These are phyloP conservation scores for Auriscalpium vulgare DNA, from an alignment of 768 basidiomycete species.

Conservation along the genomic window DNA sequence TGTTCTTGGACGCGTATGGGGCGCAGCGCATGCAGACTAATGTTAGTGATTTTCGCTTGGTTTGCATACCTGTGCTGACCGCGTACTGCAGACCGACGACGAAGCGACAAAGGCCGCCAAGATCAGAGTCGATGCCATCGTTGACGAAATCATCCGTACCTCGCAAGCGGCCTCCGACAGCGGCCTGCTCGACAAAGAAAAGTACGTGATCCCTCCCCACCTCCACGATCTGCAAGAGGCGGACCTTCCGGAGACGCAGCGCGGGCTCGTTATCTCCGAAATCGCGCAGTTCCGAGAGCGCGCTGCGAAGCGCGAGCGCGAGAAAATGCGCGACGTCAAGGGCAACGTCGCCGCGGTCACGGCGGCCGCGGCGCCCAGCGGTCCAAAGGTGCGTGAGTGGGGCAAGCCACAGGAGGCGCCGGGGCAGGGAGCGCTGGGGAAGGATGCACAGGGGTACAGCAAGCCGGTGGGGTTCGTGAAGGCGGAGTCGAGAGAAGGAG, in stretches of 20 bases:
- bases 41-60: conserved; percentile 40
- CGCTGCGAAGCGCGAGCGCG: conserved; percentile 83
- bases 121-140: conserved; percentile 52
- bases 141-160: conserved; percentile 62
- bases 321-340: conserved; percentile 76
- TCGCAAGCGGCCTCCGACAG: conserved; percentile 70
- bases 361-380: conserved; percentile 45
- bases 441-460: conserved; percentile 53
- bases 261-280: conserved; percentile 90
- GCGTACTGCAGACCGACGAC: conserved; percentile 56
- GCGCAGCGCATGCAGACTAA: conserved; percentile 74
- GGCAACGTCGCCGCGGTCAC: conserved; percentile 38
- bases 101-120: conserved; percentile 53
- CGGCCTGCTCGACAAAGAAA: conserved; percentile 74
- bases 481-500: conserved; percentile 37
- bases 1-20: conserved; percentile 80
- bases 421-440: conserved; percentile 19
- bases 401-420: conserved; percentile 41
- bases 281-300: conserved; percentile 95
- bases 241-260: conserved; percentile 89
- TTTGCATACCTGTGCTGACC: conserved; percentile 3
- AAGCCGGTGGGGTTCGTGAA: conserved; percentile 83
- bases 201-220: conserved; percentile 91
- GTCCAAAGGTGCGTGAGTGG: conserved; percentile 75
- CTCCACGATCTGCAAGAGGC: conserved; percentile 94